These are phyloP conservation scores for Bruguiera gymnorhiza DNA, from an alignment of 345 rosid genomes.

Conservation along the genomic window DNA sequence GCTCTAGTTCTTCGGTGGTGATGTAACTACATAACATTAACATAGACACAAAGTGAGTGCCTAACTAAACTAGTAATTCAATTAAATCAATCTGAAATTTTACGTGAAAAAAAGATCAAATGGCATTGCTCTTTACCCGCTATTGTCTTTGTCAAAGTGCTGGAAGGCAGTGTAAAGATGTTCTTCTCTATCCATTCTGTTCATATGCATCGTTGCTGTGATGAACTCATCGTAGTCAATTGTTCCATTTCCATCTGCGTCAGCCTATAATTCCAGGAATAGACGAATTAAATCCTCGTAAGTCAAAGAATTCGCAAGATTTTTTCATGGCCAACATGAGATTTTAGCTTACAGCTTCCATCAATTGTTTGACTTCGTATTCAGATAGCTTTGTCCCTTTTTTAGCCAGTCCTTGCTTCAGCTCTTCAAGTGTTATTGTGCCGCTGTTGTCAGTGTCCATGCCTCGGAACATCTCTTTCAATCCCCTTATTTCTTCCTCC, in stretches of 20 bases:
- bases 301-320: background rate
- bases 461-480: constrained; percentile 89
- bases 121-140: constrained; percentile 49
- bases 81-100: background rate
- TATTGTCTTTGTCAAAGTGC: constrained; percentile 77
- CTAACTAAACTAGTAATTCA: background rate
- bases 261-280: constrained; percentile 49
- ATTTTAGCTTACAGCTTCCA: constrained; percentile 80
- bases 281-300: background rate
- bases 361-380: constrained; percentile 73
- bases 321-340: background rate
- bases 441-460: constrained; percentile 88
- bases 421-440: constrained; percentile 89
- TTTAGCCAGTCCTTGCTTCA: constrained; percentile 82
- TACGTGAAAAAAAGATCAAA: background rate
- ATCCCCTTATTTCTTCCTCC: constrained; percentile 97
- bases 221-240: constrained; percentile 79
- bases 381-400: constrained; percentile 91
- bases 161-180: constrained; percentile 82
- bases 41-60: background rate
- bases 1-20: constrained; percentile 87
- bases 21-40: constrained; percentile 40
- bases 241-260: constrained; percentile 80
- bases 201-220: constrained; percentile 81
- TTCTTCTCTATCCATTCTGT: constrained; percentile 69